Conservation (phyloP, 768 basidiomycete species). For the Hydnum rufescens region DNA sequence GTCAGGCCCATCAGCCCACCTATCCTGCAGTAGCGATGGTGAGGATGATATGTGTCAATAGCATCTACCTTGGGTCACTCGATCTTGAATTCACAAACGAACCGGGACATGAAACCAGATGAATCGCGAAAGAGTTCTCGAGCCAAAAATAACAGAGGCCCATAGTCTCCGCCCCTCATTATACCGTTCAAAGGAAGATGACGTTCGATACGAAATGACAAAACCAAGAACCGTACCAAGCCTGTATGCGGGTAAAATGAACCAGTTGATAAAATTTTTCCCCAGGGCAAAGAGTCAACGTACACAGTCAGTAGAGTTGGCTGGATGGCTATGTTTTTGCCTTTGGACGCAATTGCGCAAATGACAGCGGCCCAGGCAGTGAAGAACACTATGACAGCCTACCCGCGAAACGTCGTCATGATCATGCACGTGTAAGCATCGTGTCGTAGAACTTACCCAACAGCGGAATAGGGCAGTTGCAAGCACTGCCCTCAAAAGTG, state of each 20-base stretch:
- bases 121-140: conserved; percentile 17
- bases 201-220: conserved; percentile 30
- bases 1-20: conserved; percentile 4
- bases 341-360: conserved; percentile 26
- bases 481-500: conserved; percentile 24
- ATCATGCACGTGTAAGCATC: not conserved
- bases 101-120: conserved; percentile 47
- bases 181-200: conserved; percentile 20
- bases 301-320: conserved; percentile 51
- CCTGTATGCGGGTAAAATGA: conserved; percentile 19
- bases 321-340: conserved; percentile 26
- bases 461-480: conserved; percentile 32
- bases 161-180: conserved; percentile 51
- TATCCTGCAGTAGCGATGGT: no score
- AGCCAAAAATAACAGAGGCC: conserved; percentile 36
- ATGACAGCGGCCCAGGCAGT: conserved; percentile 39
- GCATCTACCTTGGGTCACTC: not conserved
- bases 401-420: no score
- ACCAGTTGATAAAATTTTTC: conserved; percentile 1
- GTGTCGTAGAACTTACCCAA: conserved; percentile 21
- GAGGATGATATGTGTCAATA: no score
- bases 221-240: conserved; percentile 54
- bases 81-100: conserved; percentile 18
- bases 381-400: conserved; percentile 42
- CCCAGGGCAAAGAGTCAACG: conserved; percentile 14